Evolutionary conservation across 2,329 filamentous ascomycete species (phyloP), one percentile per base, ranked within the genome.

Genomic region (Apiospora pterosperma): DNA sequence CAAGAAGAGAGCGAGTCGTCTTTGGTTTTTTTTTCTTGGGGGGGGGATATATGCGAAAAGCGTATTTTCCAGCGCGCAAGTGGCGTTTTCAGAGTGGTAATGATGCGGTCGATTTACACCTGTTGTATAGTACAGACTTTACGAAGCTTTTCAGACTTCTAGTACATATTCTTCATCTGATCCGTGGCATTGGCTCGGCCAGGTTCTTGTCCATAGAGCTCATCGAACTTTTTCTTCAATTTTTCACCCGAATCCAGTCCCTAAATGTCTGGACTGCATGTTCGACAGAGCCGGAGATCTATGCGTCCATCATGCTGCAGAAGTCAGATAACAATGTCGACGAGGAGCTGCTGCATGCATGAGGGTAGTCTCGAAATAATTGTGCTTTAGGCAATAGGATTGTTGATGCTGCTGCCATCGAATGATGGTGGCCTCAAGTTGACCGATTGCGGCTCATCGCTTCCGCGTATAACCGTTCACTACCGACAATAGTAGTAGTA

Each of bases 121-220:
- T 55, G 48, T 55, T 55, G 28, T 34, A 55, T 55, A 55, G 34
- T 19, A 55, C 48, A 55, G 25, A 55, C 28, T 55, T 55, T 34
- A 55, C 28, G 48, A 55, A 55, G 48, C 48, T 55, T 19, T 55
- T 55, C 48, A 55, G 48, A 55, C 28, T 55, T 55, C 48, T 55
- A 16, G 28, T 55, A 55, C 48, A 52, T 55, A 34, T 55, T 55
- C 48, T 55, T 55, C 48, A 55, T 34, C 48, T 55, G 48, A 55
- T 34, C 48, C 48, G 48, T 28, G 48, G 48, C 48, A 34, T 25
- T 55, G 48, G 48, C 28, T 55, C 48, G 48, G 48, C 48, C 28
- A 34, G 48, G 48, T 34, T 55, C 48, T 55, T 55, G 48, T 55
- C 25, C 11, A 55, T 55, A 55, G 48, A 55, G 48, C 28, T 55